Evolutionary conservation across 495 filamentous ascomycete species (phyloP), one percentile per base, ranked within the genome.

Genomic region (Cercophora samala): DNA sequence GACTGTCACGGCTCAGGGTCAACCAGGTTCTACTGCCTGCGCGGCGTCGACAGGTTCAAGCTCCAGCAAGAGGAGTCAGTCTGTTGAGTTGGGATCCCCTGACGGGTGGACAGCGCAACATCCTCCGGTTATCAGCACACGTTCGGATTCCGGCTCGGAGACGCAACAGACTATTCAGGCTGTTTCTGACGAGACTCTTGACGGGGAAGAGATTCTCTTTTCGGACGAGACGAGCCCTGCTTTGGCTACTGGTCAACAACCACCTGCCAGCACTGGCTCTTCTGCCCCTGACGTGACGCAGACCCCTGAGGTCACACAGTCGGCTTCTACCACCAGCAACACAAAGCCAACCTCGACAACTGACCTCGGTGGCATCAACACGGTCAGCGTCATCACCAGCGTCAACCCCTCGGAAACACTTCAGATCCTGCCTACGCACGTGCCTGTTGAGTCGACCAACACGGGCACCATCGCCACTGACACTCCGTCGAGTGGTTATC

Each of bases 331-430:
- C n/a, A 56, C 53, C 11, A 23, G 9, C 53, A 56, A 3, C 22
- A 23, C 53, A 3, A 4, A 23, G 6, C n/a, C n/a, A 19, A 56
- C n/a, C 5, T 56, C 53, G 18, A 56, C 53, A 56, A 56, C 53
- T 21, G 53, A 15, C n/a, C 8, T 23, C 22, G 6, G 52, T 29
- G 26, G 8, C 26, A 11, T 9, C 37, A 46, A 18, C 37, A 70
- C 67, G 1, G 71, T 68, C 63, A 69, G 60, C 19, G 68, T 74
- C 26, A 67, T 71, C 59, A 75, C 74, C 23, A 70, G 67, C 53
- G 19, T 71, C 15, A 65, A 53, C 22, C 37, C 70, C 5, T 69
- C 71, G 0, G 74, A 66, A 5, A 73, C 68, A 9, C 63, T 52
- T 24, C 69, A 75, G 19, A 69, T 71, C n/a, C 66, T 75, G 37